Percentiles rank a stretch among this genome's conserved stretches.
phyloP scores from a whole-genome alignment of 768 basidiomycete genomes.

The Lactarius pseudohatsudake region DNA sequence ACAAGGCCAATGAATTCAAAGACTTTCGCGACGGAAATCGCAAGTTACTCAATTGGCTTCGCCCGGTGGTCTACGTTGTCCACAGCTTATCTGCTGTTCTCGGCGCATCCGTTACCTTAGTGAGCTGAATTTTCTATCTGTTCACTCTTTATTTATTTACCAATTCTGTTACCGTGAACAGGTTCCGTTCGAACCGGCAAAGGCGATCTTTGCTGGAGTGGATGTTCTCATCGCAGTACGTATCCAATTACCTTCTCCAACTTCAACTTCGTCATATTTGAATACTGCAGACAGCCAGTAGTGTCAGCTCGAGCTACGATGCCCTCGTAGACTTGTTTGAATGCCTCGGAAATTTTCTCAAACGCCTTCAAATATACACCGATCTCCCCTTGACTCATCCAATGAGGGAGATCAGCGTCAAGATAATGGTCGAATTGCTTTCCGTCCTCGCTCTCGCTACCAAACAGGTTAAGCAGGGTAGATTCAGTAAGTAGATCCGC shows the following conservation, averaged over 20 bases:
- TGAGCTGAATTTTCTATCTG: not conserved
- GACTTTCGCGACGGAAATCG: not conserved
- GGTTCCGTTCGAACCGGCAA: conserved; percentile 3
- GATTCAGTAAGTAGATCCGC: not conserved
- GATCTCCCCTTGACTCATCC: not conserved
- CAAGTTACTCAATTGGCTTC: not conserved
- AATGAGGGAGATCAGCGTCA: not conserved
- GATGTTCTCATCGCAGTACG: conserved; percentile 5
- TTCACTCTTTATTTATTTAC: not conserved
- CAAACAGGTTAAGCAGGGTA: conserved; percentile 4
- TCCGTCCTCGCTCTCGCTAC: conserved; percentile 1
- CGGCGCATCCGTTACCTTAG: not conserved
- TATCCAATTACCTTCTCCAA: not conserved
- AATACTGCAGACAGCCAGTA: not conserved
- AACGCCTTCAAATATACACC: conserved; percentile 4
- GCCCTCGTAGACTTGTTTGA: conserved; percentile 1
- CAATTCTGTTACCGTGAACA: not conserved
- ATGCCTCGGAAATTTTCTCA: conserved; percentile 5
- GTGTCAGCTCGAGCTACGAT: not conserved
- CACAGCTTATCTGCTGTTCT: not conserved
- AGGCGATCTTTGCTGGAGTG: conserved; percentile 3
- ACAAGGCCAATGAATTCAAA: not conserved
- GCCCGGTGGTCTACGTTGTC: not conserved
- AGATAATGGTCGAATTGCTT: conserved; percentile 9
- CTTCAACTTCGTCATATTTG: not conserved